Conservation (phyloP, 768 basidiomycete species). For the Lentinula aciculospora region DNA sequence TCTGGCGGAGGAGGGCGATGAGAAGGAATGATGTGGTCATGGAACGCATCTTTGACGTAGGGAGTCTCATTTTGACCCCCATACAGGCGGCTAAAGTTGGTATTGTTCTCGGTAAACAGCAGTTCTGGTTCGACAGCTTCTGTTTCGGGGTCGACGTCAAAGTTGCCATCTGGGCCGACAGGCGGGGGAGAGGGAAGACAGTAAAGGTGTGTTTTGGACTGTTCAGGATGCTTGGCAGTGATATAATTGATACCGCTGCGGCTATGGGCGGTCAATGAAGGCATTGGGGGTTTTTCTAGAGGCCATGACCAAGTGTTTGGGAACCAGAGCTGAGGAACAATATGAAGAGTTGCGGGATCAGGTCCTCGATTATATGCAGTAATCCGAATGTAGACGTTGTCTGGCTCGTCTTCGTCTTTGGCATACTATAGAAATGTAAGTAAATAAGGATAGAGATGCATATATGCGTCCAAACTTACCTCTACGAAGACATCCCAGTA, state of each 20-base stretch:
- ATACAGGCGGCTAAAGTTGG: conserved; percentile 90
- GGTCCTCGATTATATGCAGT: conserved; percentile 97
- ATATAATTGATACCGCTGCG: conserved; percentile 53
- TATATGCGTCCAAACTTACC: conserved; percentile 38
- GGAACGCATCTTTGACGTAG: conserved; percentile 96
- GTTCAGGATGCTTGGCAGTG: conserved; percentile 64
- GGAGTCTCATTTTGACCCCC: conserved; percentile 77
- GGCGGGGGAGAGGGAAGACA: conserved; percentile 92
- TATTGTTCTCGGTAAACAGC: conserved; percentile 96
- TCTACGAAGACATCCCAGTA: conserved; percentile 99
- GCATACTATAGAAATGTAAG: conserved; percentile 62
- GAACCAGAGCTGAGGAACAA: conserved; percentile 96
- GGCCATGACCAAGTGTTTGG: conserved; percentile 99
- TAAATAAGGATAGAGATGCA: neutral
- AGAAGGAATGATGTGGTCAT: conserved; percentile 89
- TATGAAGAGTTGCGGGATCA: conserved; percentile 88
- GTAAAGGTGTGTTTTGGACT: conserved; percentile 79
- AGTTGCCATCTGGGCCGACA: conserved; percentile 64
- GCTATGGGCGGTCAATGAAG: conserved; percentile 50
- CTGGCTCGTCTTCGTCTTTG: conserved; percentile 89
- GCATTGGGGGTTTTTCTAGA: conserved; percentile 58
- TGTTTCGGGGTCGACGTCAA: conserved; percentile 55
- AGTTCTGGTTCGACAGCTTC: conserved; percentile 78
- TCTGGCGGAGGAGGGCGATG: conserved; percentile 65
- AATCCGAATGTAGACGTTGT: conserved; percentile 88